phyloP scores from a whole-genome alignment of 2,329 filamentous ascomycete genomes.

The Chrysoporthe cubensis region DNA sequence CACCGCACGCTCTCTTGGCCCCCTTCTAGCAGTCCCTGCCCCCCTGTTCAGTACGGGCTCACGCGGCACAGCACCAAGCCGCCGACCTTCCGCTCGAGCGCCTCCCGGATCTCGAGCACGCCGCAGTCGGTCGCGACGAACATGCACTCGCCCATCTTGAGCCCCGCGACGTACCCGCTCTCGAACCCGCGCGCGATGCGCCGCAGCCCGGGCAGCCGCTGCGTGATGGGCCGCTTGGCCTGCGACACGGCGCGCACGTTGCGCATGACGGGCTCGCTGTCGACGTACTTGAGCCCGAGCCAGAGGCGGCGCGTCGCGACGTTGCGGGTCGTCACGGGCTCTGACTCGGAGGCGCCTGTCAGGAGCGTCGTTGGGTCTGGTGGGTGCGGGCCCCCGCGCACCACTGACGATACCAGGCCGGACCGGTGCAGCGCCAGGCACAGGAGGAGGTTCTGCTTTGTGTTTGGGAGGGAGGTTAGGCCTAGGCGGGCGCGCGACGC shows the following conservation, averaged over 20 bases:
- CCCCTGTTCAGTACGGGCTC: constrained; percentile 34
- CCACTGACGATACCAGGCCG: constrained; percentile 81
- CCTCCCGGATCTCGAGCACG: constrained; percentile 81
- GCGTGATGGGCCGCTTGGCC: constrained; percentile 72
- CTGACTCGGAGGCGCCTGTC: constrained; percentile 44
- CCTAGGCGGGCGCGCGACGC: constrained; percentile 81
- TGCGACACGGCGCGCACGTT: constrained; percentile 71
- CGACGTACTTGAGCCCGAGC: constrained; percentile 90
- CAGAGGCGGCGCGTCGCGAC: constrained; percentile 77
- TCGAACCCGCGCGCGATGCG: constrained; percentile 71
- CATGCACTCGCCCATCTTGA: constrained; percentile 81
- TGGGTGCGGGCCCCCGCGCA: constrained; percentile 66
- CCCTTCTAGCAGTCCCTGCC: neutral
- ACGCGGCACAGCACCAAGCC: constrained; percentile 78
- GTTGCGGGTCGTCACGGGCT: constrained; percentile 69
- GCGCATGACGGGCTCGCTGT: constrained; percentile 76
- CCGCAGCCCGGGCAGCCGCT: constrained; percentile 65
- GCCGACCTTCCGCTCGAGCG: constrained; percentile 78
- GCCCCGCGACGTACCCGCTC: constrained; percentile 71
- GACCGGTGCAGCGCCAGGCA: constrained; percentile 78
- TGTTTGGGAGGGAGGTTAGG: constrained; percentile 80
- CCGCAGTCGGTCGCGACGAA: constrained; percentile 79
- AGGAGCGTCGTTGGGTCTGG: constrained; percentile 52
- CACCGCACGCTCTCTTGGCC: neutral
- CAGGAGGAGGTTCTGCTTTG: constrained; percentile 78